These are phyloP conservation scores for Iberis pinnata DNA, from an alignment of 345 rosid genomes.

Conservation along the genomic window DNA sequence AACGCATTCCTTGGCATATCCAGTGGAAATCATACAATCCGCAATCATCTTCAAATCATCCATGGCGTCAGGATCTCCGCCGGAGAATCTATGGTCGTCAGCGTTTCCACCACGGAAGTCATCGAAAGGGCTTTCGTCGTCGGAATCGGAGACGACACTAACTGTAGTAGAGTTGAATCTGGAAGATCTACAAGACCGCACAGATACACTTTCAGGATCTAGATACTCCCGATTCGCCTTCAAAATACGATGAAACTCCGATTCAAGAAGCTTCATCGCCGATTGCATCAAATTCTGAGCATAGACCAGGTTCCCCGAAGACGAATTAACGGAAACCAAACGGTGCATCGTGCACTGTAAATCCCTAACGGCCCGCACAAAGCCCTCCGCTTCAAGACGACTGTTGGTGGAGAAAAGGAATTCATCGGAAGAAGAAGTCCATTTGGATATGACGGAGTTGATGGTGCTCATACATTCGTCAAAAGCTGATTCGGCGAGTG, in stretches of 20 bases:
- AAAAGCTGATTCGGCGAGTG: conserved; percentile 42
- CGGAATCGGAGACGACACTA: conserved; percentile 32
- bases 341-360: conserved; percentile 59
- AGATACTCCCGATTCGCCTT: conserved; percentile 45
- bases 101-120: conserved; percentile 27
- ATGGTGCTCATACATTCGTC: conserved; percentile 48
- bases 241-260: conserved; percentile 58
- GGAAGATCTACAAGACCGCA: conserved; percentile 39
- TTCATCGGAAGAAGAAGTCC: conserved; percentile 29
- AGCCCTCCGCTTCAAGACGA: conserved; percentile 53
- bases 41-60: conserved; percentile 66
- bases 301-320: conserved; percentile 36
- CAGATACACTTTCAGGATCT: conserved; percentile 64
- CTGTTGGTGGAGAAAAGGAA: conserved; percentile 39
- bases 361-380: conserved; percentile 37
- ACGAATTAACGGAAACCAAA: conserved; percentile 27
- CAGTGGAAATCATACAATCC: conserved; percentile 78
- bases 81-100: conserved; percentile 35
- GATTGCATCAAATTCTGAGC: conserved; percentile 55
- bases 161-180: conserved; percentile 33
- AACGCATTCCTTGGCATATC: conserved; percentile 75
- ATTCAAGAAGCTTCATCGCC: conserved; percentile 67
- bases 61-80: conserved; percentile 40
- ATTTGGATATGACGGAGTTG: conserved; percentile 36
- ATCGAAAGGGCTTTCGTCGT: conserved; percentile 24